These are phyloP conservation scores for Sarcodon aspratus DNA, from an alignment of 768 basidiomycete genomes.

Conservation along the genomic window DNA sequence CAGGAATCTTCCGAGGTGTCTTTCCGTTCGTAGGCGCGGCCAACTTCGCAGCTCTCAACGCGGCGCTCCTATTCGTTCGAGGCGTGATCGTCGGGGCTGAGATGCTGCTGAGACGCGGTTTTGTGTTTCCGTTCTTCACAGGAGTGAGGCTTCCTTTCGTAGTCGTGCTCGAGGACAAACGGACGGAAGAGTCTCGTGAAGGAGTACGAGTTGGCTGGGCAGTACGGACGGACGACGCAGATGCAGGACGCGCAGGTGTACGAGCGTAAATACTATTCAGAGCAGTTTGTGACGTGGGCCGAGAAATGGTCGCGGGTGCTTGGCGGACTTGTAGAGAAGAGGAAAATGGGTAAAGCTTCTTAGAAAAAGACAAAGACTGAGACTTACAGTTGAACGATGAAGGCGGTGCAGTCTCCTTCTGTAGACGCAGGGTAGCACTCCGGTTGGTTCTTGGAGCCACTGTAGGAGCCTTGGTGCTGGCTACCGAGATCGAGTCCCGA, in stretches of 20 bases:
- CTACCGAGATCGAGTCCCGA: slow-evolving; percentile 61
- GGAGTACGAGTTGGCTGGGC: background rate
- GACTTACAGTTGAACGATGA: slow-evolving; percentile 65
- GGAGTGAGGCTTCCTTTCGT: slow-evolving; percentile 6
- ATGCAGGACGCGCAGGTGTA: slow-evolving; percentile 5
- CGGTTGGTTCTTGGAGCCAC: slow-evolving; percentile 33
- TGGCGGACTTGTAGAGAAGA: slow-evolving; percentile 30
- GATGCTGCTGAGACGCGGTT: slow-evolving; percentile 47
- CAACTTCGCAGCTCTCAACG: slow-evolving; percentile 59
- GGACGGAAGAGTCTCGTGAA: background rate
- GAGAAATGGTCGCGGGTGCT: slow-evolving; percentile 25
- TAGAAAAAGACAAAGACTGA: slow-evolving; percentile 1
- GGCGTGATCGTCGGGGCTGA: slow-evolving; percentile 51
- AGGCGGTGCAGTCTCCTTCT: slow-evolving; percentile 41
- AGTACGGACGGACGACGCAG: slow-evolving; percentile 14
- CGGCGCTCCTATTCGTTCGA: slow-evolving; percentile 64
- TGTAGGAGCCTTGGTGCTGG: slow-evolving; percentile 32
- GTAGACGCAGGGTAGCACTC: slow-evolving; percentile 28
- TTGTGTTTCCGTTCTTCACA: slow-evolving; percentile 15
- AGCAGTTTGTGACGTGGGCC: slow-evolving; percentile 32
- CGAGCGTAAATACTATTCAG: slow-evolving; percentile 5
- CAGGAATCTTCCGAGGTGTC: slow-evolving; percentile 4
- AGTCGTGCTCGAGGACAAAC: slow-evolving; percentile 3
- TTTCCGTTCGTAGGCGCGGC: slow-evolving; percentile 17
- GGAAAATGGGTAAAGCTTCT: background rate